Evolutionary conservation across 208 protist genomes (phyloP).

Genomic region (Acanthamoeba healyi): DNA sequence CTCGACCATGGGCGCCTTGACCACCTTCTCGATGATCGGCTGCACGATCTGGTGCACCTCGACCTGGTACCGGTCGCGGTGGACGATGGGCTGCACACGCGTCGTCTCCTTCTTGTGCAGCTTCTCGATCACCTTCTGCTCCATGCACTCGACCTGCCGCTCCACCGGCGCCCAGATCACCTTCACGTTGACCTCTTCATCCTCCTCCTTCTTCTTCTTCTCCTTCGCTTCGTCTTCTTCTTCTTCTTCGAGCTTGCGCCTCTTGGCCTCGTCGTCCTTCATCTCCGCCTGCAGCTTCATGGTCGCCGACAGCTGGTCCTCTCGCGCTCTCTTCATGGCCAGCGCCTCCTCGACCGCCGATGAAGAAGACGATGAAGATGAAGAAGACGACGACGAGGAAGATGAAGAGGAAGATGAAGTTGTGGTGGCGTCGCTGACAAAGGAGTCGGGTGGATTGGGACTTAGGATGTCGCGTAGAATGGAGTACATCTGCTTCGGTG

Average conservation of each 20-base stretch:
- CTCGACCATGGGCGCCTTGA: neutral
- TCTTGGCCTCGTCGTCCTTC: neutral
- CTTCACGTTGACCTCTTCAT: neutral
- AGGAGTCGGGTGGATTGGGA: too few relatives aligned
- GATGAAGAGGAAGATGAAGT: too few relatives aligned
- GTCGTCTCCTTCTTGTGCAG: neutral
- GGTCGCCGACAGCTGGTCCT: too few relatives aligned
- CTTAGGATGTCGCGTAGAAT: too few relatives aligned
- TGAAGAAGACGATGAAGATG: too few relatives aligned
- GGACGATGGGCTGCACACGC: slow-evolving; percentile 22
- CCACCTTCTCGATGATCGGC: neutral
- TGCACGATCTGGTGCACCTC: slow-evolving; percentile 33
- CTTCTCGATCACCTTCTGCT: neutral
- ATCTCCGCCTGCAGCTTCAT: too few relatives aligned
- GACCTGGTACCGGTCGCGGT: slow-evolving; percentile 18
- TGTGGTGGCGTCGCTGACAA: too few relatives aligned
- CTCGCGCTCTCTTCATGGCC: too few relatives aligned
- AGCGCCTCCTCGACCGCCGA: too few relatives aligned
- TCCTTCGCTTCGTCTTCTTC: neutral
- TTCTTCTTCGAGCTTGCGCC: neutral
- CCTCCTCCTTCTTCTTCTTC: neutral
- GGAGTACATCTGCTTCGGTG: too few relatives aligned
- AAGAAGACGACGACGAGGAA: too few relatives aligned
- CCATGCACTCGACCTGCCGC: neutral
- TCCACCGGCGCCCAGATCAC: neutral